Base-by-base conservation (phyloP, 768 basidiomycete species). In the Termitomyces sp. region DNA sequence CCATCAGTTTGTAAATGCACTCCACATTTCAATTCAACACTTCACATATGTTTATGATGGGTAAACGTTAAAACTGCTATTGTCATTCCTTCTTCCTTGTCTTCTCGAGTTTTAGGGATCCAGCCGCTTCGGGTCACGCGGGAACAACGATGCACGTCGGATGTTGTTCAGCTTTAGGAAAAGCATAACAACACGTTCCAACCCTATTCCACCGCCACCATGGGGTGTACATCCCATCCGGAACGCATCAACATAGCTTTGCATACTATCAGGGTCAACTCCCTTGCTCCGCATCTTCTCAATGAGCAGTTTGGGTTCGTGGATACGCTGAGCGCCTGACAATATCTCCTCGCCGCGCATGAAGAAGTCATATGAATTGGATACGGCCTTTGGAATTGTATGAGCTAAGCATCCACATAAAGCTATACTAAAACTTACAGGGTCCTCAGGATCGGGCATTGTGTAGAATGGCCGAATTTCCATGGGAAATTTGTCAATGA, bases 351-450 rank as follows among this genome's bases (percentile, higher is more conserved):
- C 94, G 11, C 97, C 97, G 32, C 97, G 84, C 96, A 99, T 98
- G 82, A 99, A 98, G 75, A 99, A 98, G 74, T 99, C 97, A 71
- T 98, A 99, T 22, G 97, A 98, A 73, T 98, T 98, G 49, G 97
- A 98, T 40, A 97, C 77, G 8, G 83, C 85, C 88, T 95, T 64
- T 19, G 30, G 58, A 21, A 58, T 62, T 10, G 52, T 55, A 55
- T 57, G 21, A 49, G 35, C 44, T 17, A 28, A 37, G 32, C 19
- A 37, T 45, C 17, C 49, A 40, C n/a, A 28, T 15, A 52, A 22
- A 35, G 37, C 45, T 45, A 48, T 17, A 11, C 28, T 57, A 47
- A 52, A 28, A 72, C 85, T 62, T 62, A 93, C 92, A 7, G 90
- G 85, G 71, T 98, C 88, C 59, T 82, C 77, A 12, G 96, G 84